These are phyloP conservation scores for Puccinia sorghi DNA, from an alignment of 1,284 basidiomycete genomes.

Conservation along the genomic window DNA sequence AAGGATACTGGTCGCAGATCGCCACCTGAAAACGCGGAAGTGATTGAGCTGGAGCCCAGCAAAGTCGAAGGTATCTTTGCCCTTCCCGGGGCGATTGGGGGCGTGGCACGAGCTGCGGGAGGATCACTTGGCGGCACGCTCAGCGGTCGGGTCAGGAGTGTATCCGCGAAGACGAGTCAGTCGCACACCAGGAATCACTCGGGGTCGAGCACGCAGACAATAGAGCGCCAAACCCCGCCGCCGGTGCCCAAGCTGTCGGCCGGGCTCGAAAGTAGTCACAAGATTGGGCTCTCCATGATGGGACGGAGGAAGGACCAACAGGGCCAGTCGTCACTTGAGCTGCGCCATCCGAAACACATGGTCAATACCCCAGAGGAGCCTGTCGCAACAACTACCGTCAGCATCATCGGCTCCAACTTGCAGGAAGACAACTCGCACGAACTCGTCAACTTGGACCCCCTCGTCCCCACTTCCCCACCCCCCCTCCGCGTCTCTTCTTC, in stretches of 20 bases:
- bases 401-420: not conserved
- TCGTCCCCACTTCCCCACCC: not conserved
- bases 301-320: not conserved
- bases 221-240: not conserved
- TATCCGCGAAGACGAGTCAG: not conserved
- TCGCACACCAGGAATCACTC: slow-evolving; percentile 12
- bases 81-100: slow-evolving; percentile 34
- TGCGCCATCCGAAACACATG: not conserved
- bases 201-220: not conserved
- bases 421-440: not conserved
- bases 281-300: not conserved
- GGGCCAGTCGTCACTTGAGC: not conserved
- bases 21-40: slow-evolving; percentile 44
- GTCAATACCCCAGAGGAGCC: not conserved
- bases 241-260: slow-evolving; percentile 1
- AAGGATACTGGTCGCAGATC: slow-evolving; percentile 16
- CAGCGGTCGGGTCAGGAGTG: slow-evolving; percentile 1
- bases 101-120: slow-evolving; percentile 27
- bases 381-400: not conserved
- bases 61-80: slow-evolving; percentile 43
- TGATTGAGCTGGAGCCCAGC: slow-evolving; percentile 30
- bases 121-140: slow-evolving; percentile 16
- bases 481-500: not conserved
- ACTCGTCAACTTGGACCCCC: not conserved
- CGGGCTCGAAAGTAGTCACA: not conserved